Evolutionary conservation across 2,329 filamentous ascomycete genomes (phyloP).

Genomic region (Aureobasidium vineae): DNA sequence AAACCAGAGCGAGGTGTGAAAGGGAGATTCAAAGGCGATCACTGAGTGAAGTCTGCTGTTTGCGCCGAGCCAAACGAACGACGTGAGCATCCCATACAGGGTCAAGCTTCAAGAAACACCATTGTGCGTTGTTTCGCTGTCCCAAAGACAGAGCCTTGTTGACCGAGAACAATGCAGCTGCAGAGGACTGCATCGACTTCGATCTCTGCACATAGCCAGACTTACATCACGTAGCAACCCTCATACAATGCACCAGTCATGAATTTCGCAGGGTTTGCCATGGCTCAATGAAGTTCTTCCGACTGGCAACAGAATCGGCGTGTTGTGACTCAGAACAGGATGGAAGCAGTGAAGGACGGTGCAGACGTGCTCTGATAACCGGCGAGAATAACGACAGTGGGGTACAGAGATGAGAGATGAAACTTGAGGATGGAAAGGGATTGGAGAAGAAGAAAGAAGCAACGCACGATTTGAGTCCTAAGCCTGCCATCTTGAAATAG

Average conservation of each 20-base stretch:
- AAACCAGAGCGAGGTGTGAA: background rate
- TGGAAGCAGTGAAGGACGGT: background rate
- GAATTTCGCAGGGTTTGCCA: background rate
- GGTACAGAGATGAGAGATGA: too few species aligned
- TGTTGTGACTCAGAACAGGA: background rate
- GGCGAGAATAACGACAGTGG: background rate
- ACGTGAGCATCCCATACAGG: background rate
- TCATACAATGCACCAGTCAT: conserved; percentile 19
- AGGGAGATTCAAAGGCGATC: background rate
- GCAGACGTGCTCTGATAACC: background rate
- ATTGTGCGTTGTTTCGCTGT: background rate
- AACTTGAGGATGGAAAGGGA: background rate
- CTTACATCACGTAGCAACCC: conserved; percentile 21
- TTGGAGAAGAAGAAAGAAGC: background rate
- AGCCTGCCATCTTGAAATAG: conserved; percentile 15
- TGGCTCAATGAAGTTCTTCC: background rate
- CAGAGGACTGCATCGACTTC: background rate
- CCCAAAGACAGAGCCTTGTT: background rate
- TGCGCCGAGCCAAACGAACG: conserved; percentile 21
- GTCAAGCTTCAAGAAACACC: background rate
- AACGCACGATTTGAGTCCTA: conserved; percentile 24
- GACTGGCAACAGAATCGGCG: background rate
- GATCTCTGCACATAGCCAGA: background rate
- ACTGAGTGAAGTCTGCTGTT: conserved; percentile 6
- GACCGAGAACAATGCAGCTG: background rate